These are phyloP conservation scores for Cryptococcus floricola DNA, from an alignment of 1,284 basidiomycete genomes.

Conservation along the genomic window DNA sequence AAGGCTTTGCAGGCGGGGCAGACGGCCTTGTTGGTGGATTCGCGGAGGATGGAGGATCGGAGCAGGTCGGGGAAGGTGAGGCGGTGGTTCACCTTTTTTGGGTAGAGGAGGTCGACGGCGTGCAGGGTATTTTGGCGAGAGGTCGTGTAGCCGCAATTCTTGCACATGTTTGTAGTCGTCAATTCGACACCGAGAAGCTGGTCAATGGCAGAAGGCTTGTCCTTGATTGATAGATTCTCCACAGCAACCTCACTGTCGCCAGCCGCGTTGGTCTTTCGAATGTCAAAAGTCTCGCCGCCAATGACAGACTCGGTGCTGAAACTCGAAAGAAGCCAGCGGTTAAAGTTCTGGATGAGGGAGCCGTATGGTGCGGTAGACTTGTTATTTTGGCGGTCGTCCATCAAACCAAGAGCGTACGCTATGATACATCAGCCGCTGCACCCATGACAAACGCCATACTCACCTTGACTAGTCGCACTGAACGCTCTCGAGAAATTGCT, in stretches of 20 bases:
- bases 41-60: slow-evolving; percentile 70
- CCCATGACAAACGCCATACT: slow-evolving; percentile 15
- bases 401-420: slow-evolving; percentile 78
- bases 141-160: slow-evolving; percentile 65
- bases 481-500: slow-evolving; percentile 96
- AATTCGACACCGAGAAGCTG: slow-evolving; percentile 75
- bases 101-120: slow-evolving; percentile 83
- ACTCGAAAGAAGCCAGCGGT: slow-evolving; percentile 74
- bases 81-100: slow-evolving; percentile 60
- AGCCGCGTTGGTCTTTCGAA: slow-evolving; percentile 15
- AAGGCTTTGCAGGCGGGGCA: slow-evolving; percentile 80
- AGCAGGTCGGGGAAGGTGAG: slow-evolving; percentile 64
- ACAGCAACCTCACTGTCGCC: not conserved
- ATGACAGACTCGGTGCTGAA: slow-evolving; percentile 39
- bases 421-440: slow-evolving; percentile 46
- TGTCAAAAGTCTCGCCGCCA: slow-evolving; percentile 30
- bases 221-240: slow-evolving; percentile 2
- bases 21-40: slow-evolving; percentile 76
- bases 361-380: slow-evolving; percentile 70
- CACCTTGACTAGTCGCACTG: slow-evolving; percentile 69
- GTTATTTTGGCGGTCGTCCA: slow-evolving; percentile 69
- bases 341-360: slow-evolving; percentile 88
- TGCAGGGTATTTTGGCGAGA: slow-evolving; percentile 73
- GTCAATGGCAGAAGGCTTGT: slow-evolving; percentile 60
- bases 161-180: slow-evolving; percentile 70